Conservation (phyloP, 768 basidiomycete species). For the Podaxis mareebaensis region DNA sequence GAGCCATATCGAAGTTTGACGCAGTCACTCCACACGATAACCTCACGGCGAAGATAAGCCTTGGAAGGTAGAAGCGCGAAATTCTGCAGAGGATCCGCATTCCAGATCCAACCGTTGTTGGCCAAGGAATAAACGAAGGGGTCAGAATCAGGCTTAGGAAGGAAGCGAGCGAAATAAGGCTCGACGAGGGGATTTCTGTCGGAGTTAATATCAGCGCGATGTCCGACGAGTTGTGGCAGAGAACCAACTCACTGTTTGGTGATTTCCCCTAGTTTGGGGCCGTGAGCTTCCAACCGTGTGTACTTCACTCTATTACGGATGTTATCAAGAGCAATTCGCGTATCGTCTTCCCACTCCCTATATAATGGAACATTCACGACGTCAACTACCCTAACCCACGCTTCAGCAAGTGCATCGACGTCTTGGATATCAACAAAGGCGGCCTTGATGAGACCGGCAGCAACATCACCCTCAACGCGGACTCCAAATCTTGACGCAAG, state of each 20-base stretch:
- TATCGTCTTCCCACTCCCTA: constrained; percentile 83
- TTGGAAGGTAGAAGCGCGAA: constrained; percentile 93
- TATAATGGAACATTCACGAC: constrained; percentile 90
- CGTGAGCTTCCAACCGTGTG: constrained; percentile 76
- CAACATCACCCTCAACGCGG: constrained; percentile 57
- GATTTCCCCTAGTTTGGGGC: constrained; percentile 84
- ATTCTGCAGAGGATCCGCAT: constrained; percentile 90
- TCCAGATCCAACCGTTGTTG: constrained; percentile 99
- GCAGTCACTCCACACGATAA: constrained; percentile 98
- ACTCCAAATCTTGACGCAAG: constrained; percentile 70
- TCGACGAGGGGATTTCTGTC: constrained; percentile 83
- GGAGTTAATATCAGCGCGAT: constrained; percentile 3
- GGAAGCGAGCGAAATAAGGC: constrained; percentile 87
- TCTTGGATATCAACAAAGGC: constrained; percentile 55
- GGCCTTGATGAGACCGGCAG: constrained; percentile 76
- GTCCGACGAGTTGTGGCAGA: constrained; percentile 4
- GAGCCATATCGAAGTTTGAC: constrained; percentile 96
- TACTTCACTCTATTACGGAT: constrained; percentile 80
- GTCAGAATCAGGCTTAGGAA: constrained; percentile 39
- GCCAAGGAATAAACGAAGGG: constrained; percentile 77
- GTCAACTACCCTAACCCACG: constrained; percentile 80
- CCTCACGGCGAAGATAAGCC: constrained; percentile 92
- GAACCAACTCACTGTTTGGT: constrained; percentile 55
- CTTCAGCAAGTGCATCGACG: constrained; percentile 57
- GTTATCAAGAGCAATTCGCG: constrained; percentile 67